Percentiles rank a stretch among this genome's conserved stretches.
These are phyloP conservation scores for Leucocoprinus leucothites DNA, from an alignment of 768 basidiomycete genomes.

Conservation along the genomic window DNA sequence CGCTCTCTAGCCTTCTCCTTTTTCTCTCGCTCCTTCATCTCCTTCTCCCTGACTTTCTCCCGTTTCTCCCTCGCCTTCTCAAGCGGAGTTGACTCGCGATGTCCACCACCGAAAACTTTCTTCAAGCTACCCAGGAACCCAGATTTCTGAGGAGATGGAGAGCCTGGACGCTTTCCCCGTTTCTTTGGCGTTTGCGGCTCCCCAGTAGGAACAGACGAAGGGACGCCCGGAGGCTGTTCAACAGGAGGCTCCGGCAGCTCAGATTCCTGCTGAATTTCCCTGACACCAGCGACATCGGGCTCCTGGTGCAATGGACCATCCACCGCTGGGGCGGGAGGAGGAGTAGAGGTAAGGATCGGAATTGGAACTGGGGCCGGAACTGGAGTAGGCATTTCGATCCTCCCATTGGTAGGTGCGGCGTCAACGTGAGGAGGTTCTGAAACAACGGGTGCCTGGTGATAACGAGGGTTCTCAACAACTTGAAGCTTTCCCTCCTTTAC, in stretches of 20 bases:
- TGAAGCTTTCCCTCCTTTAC: constrained; percentile 28
- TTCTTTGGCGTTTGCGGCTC: constrained; percentile 5
- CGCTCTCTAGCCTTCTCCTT: constrained; percentile 7
- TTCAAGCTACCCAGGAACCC: constrained; percentile 45
- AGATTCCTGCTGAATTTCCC: not conserved
- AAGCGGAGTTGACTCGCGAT: not conserved
- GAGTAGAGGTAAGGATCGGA: no score
- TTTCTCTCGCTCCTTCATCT: not conserved
- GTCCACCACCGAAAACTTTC: constrained; percentile 35
- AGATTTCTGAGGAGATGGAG: constrained; percentile 18
- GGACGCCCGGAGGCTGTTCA: not conserved
- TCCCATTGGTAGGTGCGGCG: not conserved
- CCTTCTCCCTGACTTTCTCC: not conserved
- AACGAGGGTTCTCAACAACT: constrained; percentile 58
- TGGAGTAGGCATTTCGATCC: not conserved
- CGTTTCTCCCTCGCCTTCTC: constrained; percentile 10
- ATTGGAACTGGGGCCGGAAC: not conserved
- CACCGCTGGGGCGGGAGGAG: not conserved
- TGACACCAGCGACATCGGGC: not conserved
- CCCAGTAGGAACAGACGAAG: not conserved
- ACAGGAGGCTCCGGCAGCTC: not conserved
- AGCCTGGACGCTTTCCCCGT: not conserved
- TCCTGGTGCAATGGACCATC: not conserved
- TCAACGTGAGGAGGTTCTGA: not conserved
- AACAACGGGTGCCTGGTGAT: constrained; percentile 19